Evolutionary conservation across 306 rosid genomes (phyloP).

Genomic region (Pachyrhizus erosus): DNA sequence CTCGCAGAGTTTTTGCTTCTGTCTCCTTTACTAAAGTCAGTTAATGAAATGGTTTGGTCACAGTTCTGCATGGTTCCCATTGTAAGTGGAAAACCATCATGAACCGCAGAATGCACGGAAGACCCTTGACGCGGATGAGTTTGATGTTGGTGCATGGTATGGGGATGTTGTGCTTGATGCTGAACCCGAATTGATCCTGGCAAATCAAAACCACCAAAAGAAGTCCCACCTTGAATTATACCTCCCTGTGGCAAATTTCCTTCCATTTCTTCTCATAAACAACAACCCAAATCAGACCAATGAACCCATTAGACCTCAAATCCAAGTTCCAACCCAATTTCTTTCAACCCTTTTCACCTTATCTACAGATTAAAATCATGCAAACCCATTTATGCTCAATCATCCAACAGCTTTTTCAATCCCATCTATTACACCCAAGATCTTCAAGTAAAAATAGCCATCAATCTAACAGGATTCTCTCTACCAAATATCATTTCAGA

Average conservation of each 20-base stretch:
- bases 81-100: slow-evolving; percentile 70
- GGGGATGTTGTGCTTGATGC: slow-evolving; percentile 69
- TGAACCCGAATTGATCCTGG: slow-evolving; percentile 70
- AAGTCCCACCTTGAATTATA: slow-evolving; percentile 63
- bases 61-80: slow-evolving; percentile 65
- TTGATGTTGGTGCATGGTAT: slow-evolving; percentile 64
- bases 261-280: slow-evolving; percentile 64
- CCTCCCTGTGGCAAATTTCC: slow-evolving; percentile 83
- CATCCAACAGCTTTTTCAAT: slow-evolving; percentile 23
- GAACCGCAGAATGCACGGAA: slow-evolving; percentile 56
- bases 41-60: slow-evolving; percentile 65
- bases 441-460: slow-evolving; percentile 28
- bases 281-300: slow-evolving; percentile 54
- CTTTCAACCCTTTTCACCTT: slow-evolving; percentile 12
- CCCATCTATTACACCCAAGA: slow-evolving; percentile 5
- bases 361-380: slow-evolving; percentile 35
- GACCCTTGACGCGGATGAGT: slow-evolving; percentile 63
- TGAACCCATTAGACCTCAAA: slow-evolving; percentile 40
- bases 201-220: slow-evolving; percentile 78
- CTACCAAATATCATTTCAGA: slow-evolving; percentile 15
- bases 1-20: slow-evolving; percentile 75
- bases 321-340: slow-evolving; percentile 18
- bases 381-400: slow-evolving; percentile 32
- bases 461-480: slow-evolving; percentile 30
- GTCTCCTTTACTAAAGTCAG: slow-evolving; percentile 71